Evolutionary conservation across 768 basidiomycete species (phyloP).

Genomic region (Tephrocybe sp.): DNA sequence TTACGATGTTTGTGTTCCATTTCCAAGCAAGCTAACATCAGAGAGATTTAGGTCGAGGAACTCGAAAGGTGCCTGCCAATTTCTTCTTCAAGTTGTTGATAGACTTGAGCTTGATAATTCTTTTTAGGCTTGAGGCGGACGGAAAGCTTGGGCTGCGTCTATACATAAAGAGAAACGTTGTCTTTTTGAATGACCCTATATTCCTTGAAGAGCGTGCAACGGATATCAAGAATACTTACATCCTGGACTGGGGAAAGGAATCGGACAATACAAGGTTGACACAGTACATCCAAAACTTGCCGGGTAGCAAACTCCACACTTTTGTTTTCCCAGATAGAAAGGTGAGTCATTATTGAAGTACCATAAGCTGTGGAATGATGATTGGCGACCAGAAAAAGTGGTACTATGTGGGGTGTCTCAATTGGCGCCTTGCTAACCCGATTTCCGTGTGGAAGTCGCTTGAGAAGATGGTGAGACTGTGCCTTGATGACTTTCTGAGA

Average conservation of each 20-base stretch:
- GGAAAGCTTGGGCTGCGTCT: conserved; percentile 44
- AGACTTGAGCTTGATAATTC: not conserved
- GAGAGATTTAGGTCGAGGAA: conserved; percentile 19
- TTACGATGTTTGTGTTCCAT: not conserved
- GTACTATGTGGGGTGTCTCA: conserved; percentile 52
- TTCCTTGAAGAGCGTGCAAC: conserved; percentile 45
- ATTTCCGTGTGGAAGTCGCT: conserved; percentile 40
- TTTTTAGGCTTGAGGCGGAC: conserved; percentile 32
- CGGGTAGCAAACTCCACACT: conserved; percentile 41
- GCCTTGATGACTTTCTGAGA: not conserved
- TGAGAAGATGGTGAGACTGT: conserved; percentile 31
- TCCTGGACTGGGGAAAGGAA: conserved; percentile 54
- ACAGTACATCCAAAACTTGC: conserved; percentile 26
- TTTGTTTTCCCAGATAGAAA: conserved; percentile 48
- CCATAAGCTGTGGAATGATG: conserved; percentile 2
- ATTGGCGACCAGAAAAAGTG: conserved; percentile 37
- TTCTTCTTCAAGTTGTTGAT: not conserved
- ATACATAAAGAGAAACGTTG: conserved; percentile 36
- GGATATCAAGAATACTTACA: conserved; percentile 29
- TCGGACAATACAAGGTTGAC: conserved; percentile 31
- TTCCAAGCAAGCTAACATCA: not conserved
- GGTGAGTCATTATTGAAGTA: conserved; percentile 27
- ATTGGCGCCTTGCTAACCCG: conserved; percentile 36
- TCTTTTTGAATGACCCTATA: conserved; percentile 57
- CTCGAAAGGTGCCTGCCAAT: conserved; percentile 24